Evolutionary conservation across 1,284 basidiomycete species (phyloP).

Genomic region (Termitomyces sp.): DNA sequence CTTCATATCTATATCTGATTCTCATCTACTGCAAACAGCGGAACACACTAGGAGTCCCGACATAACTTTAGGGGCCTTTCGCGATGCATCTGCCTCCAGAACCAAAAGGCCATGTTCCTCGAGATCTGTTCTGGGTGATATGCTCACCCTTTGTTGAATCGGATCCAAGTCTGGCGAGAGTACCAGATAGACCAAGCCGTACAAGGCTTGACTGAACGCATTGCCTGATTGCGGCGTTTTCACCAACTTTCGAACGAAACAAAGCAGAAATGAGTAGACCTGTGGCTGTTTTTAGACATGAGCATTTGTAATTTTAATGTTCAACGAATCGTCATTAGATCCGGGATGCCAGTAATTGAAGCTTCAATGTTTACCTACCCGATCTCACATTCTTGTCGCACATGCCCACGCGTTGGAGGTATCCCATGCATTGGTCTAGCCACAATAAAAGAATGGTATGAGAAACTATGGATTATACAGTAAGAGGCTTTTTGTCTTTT

Average conservation of each 20-base stretch:
- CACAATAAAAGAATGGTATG: constrained; percentile 1
- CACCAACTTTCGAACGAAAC: not conserved
- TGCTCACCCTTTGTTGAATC: not conserved
- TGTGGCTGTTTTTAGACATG: not conserved
- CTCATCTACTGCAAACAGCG: constrained; percentile 19
- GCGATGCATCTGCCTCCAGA: not conserved
- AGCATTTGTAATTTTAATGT: not conserved
- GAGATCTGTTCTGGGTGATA: not conserved
- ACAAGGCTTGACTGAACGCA: not conserved
- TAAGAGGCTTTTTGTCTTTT: constrained; percentile 56
- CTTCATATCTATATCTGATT: not conserved
- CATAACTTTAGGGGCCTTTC: constrained; percentile 2
- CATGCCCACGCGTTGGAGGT: not conserved
- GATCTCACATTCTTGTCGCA: not conserved
- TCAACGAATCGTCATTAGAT: not conserved
- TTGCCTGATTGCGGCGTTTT: not conserved
- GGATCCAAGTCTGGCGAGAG: not conserved
- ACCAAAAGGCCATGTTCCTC: not conserved
- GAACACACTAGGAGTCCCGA: constrained; percentile 26
- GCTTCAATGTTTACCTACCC: not conserved
- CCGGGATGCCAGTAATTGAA: too few species aligned
- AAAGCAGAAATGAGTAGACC: not conserved
- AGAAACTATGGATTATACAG: constrained; percentile 24
- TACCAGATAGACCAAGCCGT: not conserved
- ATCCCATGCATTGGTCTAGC: constrained; percentile 8